Conservation (phyloP, 768 basidiomycete genomes). For the Suillus discolor region DNA sequence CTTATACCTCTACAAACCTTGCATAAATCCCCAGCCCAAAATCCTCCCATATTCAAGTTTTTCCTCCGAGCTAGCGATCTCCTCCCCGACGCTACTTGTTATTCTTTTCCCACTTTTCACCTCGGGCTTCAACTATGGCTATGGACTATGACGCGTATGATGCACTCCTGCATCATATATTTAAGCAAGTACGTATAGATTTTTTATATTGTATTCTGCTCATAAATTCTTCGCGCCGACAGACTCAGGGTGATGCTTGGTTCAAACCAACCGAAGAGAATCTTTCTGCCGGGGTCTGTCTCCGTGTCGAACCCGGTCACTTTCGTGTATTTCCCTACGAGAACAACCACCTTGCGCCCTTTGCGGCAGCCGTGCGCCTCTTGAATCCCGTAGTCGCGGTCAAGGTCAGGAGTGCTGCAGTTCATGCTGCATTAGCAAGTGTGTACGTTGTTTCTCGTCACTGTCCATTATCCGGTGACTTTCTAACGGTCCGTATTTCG, state of each 20-base stretch:
- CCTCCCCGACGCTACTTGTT: neutral
- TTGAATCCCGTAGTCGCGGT: constrained; percentile 87
- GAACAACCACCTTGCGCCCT: constrained; percentile 76
- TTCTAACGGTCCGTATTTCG: constrained; percentile 11
- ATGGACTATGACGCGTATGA: constrained; percentile 76
- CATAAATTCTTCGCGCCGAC: constrained; percentile 17
- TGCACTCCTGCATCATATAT: constrained; percentile 78
- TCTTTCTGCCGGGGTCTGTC: constrained; percentile 75
- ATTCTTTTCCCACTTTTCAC: neutral
- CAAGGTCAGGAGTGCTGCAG: constrained; percentile 77
- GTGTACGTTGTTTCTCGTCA: constrained; percentile 48
- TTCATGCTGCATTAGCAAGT: constrained; percentile 74
- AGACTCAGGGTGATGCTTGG: constrained; percentile 86
- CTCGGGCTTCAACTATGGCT: constrained; percentile 21
- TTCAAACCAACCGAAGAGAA: constrained; percentile 87
- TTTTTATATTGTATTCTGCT: neutral
- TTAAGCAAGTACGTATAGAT: constrained; percentile 57
- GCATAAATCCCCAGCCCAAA: neutral
- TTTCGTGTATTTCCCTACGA: constrained; percentile 88
- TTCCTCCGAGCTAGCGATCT: neutral
- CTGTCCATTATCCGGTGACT: neutral
- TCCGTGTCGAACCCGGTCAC: constrained; percentile 65
- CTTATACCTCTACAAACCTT: constrained; percentile 21
- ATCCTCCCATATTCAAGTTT: constrained; percentile 7
- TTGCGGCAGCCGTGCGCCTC: constrained; percentile 73